These are phyloP conservation scores for Paraphaeosphaeria sporulosa DNA, from an alignment of 2,329 filamentous ascomycete genomes.

Conservation along the genomic window DNA sequence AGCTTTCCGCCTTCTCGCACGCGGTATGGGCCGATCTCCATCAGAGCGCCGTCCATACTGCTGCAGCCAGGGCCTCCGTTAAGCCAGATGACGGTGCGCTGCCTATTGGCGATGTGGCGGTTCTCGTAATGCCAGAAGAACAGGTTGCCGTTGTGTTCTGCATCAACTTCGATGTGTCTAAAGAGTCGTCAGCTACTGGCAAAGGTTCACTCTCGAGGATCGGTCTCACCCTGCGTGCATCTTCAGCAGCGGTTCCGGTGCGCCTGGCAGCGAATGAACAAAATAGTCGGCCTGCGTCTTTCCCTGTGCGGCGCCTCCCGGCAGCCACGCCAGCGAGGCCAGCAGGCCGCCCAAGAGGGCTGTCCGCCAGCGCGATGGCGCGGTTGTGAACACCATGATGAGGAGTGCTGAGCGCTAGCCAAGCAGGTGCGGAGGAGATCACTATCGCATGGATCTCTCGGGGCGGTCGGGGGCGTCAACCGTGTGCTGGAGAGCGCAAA, in stretches of 20 bases:
- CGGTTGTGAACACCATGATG: slow-evolving; percentile 36
- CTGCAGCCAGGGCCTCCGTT: slow-evolving; percentile 98
- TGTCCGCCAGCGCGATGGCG: slow-evolving; percentile 41
- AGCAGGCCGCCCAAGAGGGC: slow-evolving; percentile 42
- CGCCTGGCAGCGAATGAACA: slow-evolving; percentile 83
- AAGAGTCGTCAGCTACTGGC: slow-evolving; percentile 17
- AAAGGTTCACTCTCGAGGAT: slow-evolving; percentile 27
- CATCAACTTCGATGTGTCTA: slow-evolving; percentile 90
- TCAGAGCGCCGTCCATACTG: slow-evolving; percentile 94
- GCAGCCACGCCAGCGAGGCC: slow-evolving; percentile 42
- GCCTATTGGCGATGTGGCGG: slow-evolving; percentile 88
- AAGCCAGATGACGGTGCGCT: slow-evolving; percentile 93
- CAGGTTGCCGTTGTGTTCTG: slow-evolving; percentile 86
- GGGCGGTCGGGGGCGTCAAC: background rate
- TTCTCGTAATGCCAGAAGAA: slow-evolving; percentile 99
- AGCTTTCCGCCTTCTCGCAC: slow-evolving; percentile 77
- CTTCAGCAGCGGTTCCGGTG: slow-evolving; percentile 82
- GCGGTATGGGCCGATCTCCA: slow-evolving; percentile 95
- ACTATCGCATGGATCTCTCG: slow-evolving; percentile 45
- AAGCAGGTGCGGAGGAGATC: slow-evolving; percentile 25
- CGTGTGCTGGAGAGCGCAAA: background rate
- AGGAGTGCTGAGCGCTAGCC: slow-evolving; percentile 22
- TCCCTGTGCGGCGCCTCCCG: slow-evolving; percentile 47
- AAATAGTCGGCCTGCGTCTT: slow-evolving; percentile 86
- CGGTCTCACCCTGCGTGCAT: slow-evolving; percentile 95